Base-by-base conservation (phyloP, 495 filamentous ascomycete species). In the Trichoderma asperelloides region DNA sequence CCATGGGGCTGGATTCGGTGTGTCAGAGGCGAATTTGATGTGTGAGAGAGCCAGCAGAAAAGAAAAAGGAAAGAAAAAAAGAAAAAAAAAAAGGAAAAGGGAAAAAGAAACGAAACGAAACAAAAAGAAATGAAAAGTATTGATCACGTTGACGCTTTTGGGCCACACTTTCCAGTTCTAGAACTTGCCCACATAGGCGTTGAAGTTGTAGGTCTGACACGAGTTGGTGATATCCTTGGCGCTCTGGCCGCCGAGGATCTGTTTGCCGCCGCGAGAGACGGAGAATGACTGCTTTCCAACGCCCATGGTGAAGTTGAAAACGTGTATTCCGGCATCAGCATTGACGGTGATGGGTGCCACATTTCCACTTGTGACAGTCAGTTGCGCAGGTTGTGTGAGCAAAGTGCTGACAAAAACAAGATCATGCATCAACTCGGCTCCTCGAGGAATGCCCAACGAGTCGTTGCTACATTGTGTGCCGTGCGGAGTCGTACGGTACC, bases 171-270 rank as follows among this genome's bases (percentile, higher is more conserved):
- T 51, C 8, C 21, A 11, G 47, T n/a, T 51, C 47, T 51, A 51
- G 47, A 51, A 51, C 47, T 51, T 51, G 47, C 81, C 81, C 25
- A 75, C 81, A 69, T 84, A 86, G 27, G 84, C 81, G 66, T 87
- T 86, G 74, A 82, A 86, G 70, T 86, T 86, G 74, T 85, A 87
- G 45, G 84, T 79, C 9, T 81, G 84, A 67, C 82, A 85, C 2
- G 71, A 70, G 62, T 81, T 75, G n/a, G 72, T 75, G 66, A 87
- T 78, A 28, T 84, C 77, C 69, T 80, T 80, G 68, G 81, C 65
- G 43, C 83, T 83, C 0, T 76, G 81, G 15, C 79, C 84, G 11
- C 74, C 77, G 16, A 86, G 66, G 9, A 86, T 74, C 1, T 73
- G 75, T 60, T 74, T 39, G 1, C 77, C 79, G 43, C 73, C 71